phyloP scores from a whole-genome alignment of 352 stramenopile genomes.

The Globisporangium abappressorium region DNA sequence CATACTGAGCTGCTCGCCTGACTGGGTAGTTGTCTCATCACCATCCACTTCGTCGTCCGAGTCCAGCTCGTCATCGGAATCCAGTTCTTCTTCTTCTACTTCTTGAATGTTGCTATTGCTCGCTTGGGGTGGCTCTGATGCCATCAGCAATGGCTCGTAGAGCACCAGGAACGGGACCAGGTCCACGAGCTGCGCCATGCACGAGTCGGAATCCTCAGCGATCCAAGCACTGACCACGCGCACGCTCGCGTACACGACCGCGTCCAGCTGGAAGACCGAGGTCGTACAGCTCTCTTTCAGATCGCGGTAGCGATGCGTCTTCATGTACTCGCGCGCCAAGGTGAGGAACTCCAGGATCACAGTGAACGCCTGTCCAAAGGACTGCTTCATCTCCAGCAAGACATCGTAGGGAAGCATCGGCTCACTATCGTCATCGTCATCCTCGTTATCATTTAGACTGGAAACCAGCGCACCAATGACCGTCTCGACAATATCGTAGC shows the following conservation, averaged over 20 bases:
- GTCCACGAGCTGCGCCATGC: slow-evolving; percentile 60
- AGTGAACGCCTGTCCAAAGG: slow-evolving; percentile 64
- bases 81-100: slow-evolving; percentile 28
- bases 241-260: slow-evolving; percentile 73
- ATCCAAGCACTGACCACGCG: slow-evolving; percentile 80
- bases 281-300: slow-evolving; percentile 32
- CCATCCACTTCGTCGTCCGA: slow-evolving; percentile 66
- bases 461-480: slow-evolving; percentile 63
- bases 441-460: slow-evolving; percentile 22
- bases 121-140: background rate
- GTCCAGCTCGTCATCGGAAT: slow-evolving; percentile 73
- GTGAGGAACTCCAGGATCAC: slow-evolving; percentile 75
- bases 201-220: slow-evolving; percentile 78
- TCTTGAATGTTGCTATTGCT: slow-evolving; percentile 6
- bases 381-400: slow-evolving; percentile 70
- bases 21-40: slow-evolving; percentile 18
- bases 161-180: slow-evolving; percentile 79
- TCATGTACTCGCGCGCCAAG: slow-evolving; percentile 61
- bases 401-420: slow-evolving; percentile 63
- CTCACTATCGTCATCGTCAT: slow-evolving; percentile 20
- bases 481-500: slow-evolving; percentile 73
- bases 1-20: slow-evolving; percentile 29
- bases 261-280: slow-evolving; percentile 56
- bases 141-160: slow-evolving; percentile 32
- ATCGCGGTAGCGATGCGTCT: slow-evolving; percentile 63